phyloP scores from a whole-genome alignment of 768 basidiomycete genomes.

The Steccherinum ochraceum region DNA sequence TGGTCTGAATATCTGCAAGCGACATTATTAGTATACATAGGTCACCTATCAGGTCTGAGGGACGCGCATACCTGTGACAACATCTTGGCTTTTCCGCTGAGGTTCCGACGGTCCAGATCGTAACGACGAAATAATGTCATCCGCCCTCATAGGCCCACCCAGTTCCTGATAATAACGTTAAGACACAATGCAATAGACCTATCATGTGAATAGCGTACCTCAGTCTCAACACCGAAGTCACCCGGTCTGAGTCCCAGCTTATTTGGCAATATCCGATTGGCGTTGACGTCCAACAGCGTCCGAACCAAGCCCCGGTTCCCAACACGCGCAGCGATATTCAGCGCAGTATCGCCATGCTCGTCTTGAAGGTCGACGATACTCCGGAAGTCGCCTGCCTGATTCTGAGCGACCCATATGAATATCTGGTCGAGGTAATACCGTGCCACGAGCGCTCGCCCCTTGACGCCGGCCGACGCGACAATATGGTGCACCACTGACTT shows the following conservation, averaged over 20 bases:
- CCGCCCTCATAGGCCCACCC: slow-evolving; percentile 61
- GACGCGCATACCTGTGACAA: slow-evolving; percentile 63
- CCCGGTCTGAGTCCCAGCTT: slow-evolving; percentile 90
- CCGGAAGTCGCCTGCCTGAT: slow-evolving; percentile 70
- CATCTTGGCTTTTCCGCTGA: slow-evolving; percentile 83
- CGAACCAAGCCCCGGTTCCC: slow-evolving; percentile 85
- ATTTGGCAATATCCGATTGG: slow-evolving; percentile 83
- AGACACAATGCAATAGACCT: too few species aligned
- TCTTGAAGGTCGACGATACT: slow-evolving; percentile 88
- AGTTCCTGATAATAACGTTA: slow-evolving; percentile 43
- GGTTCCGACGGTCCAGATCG: slow-evolving; percentile 71
- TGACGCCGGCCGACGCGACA: slow-evolving; percentile 84
- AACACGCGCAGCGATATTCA: slow-evolving; percentile 92
- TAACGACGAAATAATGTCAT: slow-evolving; percentile 73
- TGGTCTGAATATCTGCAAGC: slow-evolving; percentile 75
- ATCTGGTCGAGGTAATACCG: slow-evolving; percentile 90
- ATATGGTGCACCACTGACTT: slow-evolving; percentile 91
- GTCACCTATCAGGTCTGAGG: too few species aligned
- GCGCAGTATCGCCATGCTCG: slow-evolving; percentile 89
- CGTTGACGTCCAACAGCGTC: slow-evolving; percentile 86
- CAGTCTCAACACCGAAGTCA: slow-evolving; percentile 92
- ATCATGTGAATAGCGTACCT: slow-evolving; percentile 42
- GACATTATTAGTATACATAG: too few species aligned
- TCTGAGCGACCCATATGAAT: slow-evolving; percentile 77
- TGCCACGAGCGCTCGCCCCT: slow-evolving; percentile 77